Evolutionary conservation across 176 grass and related monocot species (phyloP).

Genomic region (Pontederia crassipes): DNA sequence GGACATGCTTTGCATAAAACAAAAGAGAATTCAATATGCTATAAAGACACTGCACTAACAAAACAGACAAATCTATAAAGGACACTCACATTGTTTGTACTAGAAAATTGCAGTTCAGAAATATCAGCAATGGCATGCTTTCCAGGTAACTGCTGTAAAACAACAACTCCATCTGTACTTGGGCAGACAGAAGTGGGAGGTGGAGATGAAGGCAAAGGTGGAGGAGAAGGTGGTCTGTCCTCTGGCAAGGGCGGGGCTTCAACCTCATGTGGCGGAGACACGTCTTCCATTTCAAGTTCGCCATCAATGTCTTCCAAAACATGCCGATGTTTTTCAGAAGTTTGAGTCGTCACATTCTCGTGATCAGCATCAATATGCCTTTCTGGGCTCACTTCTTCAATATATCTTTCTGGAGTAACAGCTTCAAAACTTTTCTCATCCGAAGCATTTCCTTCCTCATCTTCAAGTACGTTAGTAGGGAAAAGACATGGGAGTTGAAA

Average conservation of each 20-base stretch:
- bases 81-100: conserved; percentile 29
- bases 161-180: not conserved
- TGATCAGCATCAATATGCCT: conserved; percentile 28
- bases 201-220: conserved; percentile 86
- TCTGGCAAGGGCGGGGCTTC: conserved; percentile 66
- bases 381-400: conserved; percentile 58
- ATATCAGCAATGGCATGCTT: conserved; percentile 24
- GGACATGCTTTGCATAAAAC: conserved; percentile 53
- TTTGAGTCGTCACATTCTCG: conserved; percentile 30
- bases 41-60: not conserved
- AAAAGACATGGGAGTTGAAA: conserved; percentile 69
- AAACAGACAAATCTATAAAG: conserved; percentile 14
- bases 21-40: conserved; percentile 9
- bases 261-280: conserved; percentile 42
- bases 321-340: conserved; percentile 50
- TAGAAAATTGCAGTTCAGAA: conserved; percentile 18
- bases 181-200: conserved; percentile 22
- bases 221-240: conserved; percentile 72
- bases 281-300: conserved; percentile 97
- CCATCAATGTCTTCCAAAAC: conserved; percentile 79
- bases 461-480: conserved; percentile 51
- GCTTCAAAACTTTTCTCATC: conserved; percentile 76
- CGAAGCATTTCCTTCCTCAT: conserved; percentile 58
- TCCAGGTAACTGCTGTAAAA: conserved; percentile 16
- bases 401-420: conserved; percentile 71